Percentiles rank a stretch among this genome's conserved stretches.
These are phyloP conservation scores for Penicillium sp. DNA, from an alignment of 2,329 filamentous ascomycete genomes.

Conservation along the genomic window DNA sequence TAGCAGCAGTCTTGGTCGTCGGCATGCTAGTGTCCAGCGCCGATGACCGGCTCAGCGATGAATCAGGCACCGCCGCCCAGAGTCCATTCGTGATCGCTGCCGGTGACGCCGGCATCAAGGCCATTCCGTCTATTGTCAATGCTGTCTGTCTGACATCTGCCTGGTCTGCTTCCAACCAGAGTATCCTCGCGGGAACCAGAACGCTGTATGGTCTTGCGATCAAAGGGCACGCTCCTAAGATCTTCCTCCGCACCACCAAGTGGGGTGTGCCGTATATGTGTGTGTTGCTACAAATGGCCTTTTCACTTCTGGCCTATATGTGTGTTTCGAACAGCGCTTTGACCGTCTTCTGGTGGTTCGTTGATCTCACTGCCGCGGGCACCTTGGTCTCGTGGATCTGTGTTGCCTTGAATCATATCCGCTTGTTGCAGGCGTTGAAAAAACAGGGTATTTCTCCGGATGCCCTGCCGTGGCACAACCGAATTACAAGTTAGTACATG, in stretches of 20 bases:
- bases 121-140: slow-evolving; percentile 72
- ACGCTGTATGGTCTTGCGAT: slow-evolving; percentile 52
- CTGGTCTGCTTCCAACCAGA: slow-evolving; percentile 69
- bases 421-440: slow-evolving; percentile 57
- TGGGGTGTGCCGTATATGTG: slow-evolving; percentile 50
- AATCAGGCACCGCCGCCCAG: slow-evolving; percentile 32
- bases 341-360: slow-evolving; percentile 67
- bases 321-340: slow-evolving; percentile 52
- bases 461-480: slow-evolving; percentile 63
- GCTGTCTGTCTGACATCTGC: slow-evolving; percentile 73
- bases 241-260: slow-evolving; percentile 43
- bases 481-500: slow-evolving; percentile 57
- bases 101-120: slow-evolving; percentile 65
- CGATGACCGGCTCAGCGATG: slow-evolving; percentile 36
- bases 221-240: slow-evolving; percentile 54
- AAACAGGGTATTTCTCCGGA: slow-evolving; percentile 55
- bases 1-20: slow-evolving; percentile 57
- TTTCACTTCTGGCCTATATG: slow-evolving; percentile 51
- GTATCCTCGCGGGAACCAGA: slow-evolving; percentile 58
- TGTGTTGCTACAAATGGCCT: slow-evolving; percentile 41
- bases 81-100: slow-evolving; percentile 72
- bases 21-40: slow-evolving; percentile 62
- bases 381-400: slow-evolving; percentile 65
- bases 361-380: slow-evolving; percentile 62
- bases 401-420: slow-evolving; percentile 62